A percentile compares a stretch with the other conserved stretches of the same genome.
phyloP scores from a whole-genome alignment of 345 rosid genomes.

The Brassica nigra region DNA sequence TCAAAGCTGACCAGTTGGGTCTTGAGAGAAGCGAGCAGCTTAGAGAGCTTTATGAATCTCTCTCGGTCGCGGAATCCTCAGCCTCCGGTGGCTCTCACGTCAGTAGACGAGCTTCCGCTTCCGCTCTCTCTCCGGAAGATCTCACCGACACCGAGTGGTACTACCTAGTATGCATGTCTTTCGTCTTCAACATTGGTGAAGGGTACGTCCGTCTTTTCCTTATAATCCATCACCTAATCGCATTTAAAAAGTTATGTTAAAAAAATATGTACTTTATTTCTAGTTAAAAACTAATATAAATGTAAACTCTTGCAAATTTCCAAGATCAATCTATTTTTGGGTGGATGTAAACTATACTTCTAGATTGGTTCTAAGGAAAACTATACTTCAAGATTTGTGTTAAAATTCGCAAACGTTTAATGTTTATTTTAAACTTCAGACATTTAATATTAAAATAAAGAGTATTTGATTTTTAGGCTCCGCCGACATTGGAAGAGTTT shows the following conservation, averaged over 20 bases:
- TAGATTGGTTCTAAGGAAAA: not conserved
- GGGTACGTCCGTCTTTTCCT: constrained; percentile 54
- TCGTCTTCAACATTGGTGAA: constrained; percentile 74
- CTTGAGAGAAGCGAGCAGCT: constrained; percentile 91
- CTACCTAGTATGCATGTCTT: constrained; percentile 96
- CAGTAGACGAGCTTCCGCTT: constrained; percentile 60
- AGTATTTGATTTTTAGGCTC: not conserved
- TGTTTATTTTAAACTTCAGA: not conserved
- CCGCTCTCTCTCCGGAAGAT: constrained; percentile 90
- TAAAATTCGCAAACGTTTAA: not conserved
- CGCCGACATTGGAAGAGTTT: not conserved
- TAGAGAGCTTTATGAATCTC: constrained; percentile 77
- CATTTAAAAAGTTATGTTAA: too few species aligned
- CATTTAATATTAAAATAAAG: not conserved
- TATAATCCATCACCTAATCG: not conserved
- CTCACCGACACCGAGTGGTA: constrained; percentile 97
- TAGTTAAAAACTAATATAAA: not conserved
- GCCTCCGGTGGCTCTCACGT: constrained; percentile 49
- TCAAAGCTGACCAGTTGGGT: constrained; percentile 62
- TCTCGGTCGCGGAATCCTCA: constrained; percentile 57
- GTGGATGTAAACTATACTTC: not conserved
- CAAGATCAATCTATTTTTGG: not conserved
- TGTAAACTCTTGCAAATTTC: not conserved
- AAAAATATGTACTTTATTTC: not conserved
- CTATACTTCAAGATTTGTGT: not conserved